Evolutionary conservation across 495 filamentous ascomycete genomes (phyloP).

Genomic region (Penicillium steckii): DNA sequence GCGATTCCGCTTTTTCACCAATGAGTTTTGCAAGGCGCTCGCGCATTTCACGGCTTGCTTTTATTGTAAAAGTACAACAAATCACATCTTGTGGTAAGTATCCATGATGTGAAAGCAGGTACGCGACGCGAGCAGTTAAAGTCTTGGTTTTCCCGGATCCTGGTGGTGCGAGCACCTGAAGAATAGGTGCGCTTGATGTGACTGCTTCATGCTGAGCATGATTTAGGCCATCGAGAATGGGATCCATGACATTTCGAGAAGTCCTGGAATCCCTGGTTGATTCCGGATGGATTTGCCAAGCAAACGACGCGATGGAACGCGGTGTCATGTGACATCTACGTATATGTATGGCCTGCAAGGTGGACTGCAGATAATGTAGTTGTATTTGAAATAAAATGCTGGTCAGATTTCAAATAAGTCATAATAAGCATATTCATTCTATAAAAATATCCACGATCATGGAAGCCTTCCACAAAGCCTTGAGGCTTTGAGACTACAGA

Average conservation of each 20-base stretch:
- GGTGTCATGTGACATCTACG: conserved; percentile 30
- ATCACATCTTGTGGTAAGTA: conserved; percentile 89
- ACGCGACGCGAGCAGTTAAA: conserved; percentile 89
- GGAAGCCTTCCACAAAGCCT: no score
- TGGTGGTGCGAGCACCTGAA: conserved; percentile 89
- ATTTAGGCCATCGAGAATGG: conserved; percentile 78
- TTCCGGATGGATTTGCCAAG: background rate
- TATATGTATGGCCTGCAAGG: background rate
- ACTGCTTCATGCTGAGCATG: conserved; percentile 81
- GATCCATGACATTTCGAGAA: conserved; percentile 32
- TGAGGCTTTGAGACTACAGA: no score
- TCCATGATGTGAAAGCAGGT: conserved; percentile 77
- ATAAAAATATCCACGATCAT: no score
- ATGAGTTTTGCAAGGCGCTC: conserved; percentile 77
- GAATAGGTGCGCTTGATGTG: conserved; percentile 68
- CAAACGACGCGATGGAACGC: conserved; percentile 24
- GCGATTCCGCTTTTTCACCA: conserved; percentile 72
- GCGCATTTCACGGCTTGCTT: conserved; percentile 95
- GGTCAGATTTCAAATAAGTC: no score
- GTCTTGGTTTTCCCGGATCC: conserved; percentile 96
- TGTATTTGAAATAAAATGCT: no score
- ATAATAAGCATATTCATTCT: no score
- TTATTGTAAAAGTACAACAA: conserved; percentile 97
- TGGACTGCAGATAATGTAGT: background rate
- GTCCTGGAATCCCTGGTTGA: background rate